Evolutionary conservation across 805 yeast species (phyloP), one percentile per base, ranked within the genome.

Genomic region (Candida incommunis): DNA sequence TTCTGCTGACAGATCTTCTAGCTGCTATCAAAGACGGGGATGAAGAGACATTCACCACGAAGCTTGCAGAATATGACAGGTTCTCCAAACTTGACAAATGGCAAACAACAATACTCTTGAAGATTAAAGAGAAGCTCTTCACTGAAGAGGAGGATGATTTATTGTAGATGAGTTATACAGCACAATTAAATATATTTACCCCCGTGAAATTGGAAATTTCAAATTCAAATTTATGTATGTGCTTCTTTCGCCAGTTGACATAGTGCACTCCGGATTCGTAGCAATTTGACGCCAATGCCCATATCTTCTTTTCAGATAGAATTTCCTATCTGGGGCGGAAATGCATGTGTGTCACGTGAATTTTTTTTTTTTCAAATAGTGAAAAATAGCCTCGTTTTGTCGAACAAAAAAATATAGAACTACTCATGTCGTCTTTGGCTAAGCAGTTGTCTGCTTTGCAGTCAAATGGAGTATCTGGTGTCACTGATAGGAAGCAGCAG

Each of bases 31-130:
- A 77, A 45, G 80, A 78, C 44, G 92, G 92, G 41, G 95, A 88
- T 58, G 67, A 80, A 31, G 88, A 90, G 56, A 71, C 68, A 42
- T 76, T 86, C 56, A 75, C 90, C 2, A 78, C 77, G 52, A 75
- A 76, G 51, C 79, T 88, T 20, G 82, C 72, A 58, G 92, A 83
- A 51, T 92, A 67, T 56, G 97, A 92, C 61, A 94, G 84, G 61
- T 87, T 82, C 62, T 70, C 78, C 51, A 86, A 86, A 62, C 74
- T 92, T 46, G 98, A 92, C 60, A 84, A 82, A 57, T 82, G 95
- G 81, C 86, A 84, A 68, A 84, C 95, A 11, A 77, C 82, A 23
- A 67, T 92, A 43, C 71, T 92, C 52, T 71, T 90, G 54, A 82
- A 81, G 64, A 79, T 92, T 55, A 92, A 92, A 66, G 80, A 74